Percentiles rank a stretch among this genome's conserved stretches.
Conservation (phyloP, 805 yeast species). For the Lipomyces orientalis region DNA sequence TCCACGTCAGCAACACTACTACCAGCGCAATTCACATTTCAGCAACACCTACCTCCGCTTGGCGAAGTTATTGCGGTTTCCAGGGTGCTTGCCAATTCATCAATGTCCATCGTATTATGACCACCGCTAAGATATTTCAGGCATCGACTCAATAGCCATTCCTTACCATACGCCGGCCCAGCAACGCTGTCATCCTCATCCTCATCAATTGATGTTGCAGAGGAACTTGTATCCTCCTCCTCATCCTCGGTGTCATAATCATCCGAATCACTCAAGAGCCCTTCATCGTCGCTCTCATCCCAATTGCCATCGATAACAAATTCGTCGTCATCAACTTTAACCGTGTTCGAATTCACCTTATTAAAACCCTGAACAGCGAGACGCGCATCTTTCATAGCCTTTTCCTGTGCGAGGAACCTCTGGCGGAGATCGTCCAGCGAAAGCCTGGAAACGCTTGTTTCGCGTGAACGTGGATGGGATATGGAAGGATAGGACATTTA, state of each 20-base stretch:
- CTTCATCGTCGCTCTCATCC: slow-evolving; percentile 18
- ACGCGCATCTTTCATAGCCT: slow-evolving; percentile 21
- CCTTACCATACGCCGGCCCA: slow-evolving; percentile 14
- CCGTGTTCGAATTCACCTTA: slow-evolving; percentile 1
- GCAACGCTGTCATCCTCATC: neutral
- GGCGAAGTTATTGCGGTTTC: slow-evolving; percentile 14
- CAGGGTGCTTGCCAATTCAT: slow-evolving; percentile 25
- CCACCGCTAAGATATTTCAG: slow-evolving; percentile 10
- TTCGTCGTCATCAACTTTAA: slow-evolving; percentile 5
- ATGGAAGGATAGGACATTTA: neutral
- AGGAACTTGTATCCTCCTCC: slow-evolving; percentile 5
- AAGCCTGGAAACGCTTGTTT: neutral
- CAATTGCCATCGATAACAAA: neutral
- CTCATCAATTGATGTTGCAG: slow-evolving; percentile 18
- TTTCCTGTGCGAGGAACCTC: slow-evolving; percentile 15
- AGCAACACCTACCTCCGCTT: slow-evolving; percentile 11
- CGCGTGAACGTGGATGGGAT: neutral
- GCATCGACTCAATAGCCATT: slow-evolving; percentile 31
- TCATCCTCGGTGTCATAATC: slow-evolving; percentile 14
- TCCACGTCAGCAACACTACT: slow-evolving; percentile 1
- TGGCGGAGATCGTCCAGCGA: neutral
- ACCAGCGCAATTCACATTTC: neutral
- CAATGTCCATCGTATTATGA: slow-evolving; percentile 21
- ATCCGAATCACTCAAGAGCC: slow-evolving; percentile 29
- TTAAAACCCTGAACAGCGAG: neutral